phyloP scores from a whole-genome alignment of 2,329 filamentous ascomycete species.

The Colletotrichum salicis region DNA sequence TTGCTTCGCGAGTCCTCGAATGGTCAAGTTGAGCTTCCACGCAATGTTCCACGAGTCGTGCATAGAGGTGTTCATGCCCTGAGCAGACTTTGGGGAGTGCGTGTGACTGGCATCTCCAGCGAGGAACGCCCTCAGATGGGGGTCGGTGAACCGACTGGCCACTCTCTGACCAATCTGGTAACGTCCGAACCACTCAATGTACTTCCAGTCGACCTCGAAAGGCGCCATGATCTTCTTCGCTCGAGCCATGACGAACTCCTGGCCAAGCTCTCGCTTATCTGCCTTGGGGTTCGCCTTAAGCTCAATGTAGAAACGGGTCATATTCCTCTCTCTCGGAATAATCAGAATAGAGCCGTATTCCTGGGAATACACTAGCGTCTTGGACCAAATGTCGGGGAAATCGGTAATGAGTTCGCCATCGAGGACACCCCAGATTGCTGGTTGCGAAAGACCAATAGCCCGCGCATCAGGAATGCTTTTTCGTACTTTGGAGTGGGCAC shows the following conservation, averaged over 20 bases:
- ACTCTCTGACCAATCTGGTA: constrained; percentile 79
- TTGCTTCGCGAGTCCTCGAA: constrained; percentile 65
- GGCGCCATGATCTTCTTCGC: constrained; percentile 70
- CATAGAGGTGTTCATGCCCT: constrained; percentile 73
- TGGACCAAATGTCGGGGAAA: constrained; percentile 81
- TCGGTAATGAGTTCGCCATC: constrained; percentile 77
- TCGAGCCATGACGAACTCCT: constrained; percentile 77
- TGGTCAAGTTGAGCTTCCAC: constrained; percentile 63
- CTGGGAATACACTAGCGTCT: constrained; percentile 75
- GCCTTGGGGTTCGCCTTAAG: constrained; percentile 58
- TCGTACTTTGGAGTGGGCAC: constrained; percentile 76
- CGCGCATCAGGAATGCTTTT: constrained; percentile 69
- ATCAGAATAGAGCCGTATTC: constrained; percentile 77
- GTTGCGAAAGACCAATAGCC: constrained; percentile 65
- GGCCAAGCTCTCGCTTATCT: constrained; percentile 56
- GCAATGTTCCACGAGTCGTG: constrained; percentile 71
- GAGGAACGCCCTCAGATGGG: constrained; percentile 71
- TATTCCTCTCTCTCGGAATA: constrained; percentile 77
- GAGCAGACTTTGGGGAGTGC: constrained; percentile 77
- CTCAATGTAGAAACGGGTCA: constrained; percentile 74
- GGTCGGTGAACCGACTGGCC: constrained; percentile 74
- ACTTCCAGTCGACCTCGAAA: constrained; percentile 67
- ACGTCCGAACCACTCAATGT: constrained; percentile 76
- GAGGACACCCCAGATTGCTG: constrained; percentile 74
- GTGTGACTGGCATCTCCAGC: constrained; percentile 78